Conservation (phyloP, 257 asterid species). For the Solanum medicagineum region DNA sequence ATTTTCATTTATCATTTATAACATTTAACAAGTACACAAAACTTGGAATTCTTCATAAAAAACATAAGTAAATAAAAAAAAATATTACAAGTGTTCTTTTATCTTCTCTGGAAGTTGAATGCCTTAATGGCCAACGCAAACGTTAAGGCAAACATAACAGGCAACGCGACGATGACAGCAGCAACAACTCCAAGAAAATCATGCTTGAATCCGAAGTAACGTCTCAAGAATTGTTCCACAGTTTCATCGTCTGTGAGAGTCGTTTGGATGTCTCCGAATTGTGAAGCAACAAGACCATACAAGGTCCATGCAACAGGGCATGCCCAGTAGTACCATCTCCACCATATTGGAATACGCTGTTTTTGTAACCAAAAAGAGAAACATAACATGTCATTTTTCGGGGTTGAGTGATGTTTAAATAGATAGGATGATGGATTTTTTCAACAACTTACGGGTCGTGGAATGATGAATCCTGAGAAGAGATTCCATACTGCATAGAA, state of each 20-base stretch:
- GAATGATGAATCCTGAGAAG: not conserved
- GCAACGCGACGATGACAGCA: not conserved
- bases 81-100: not conserved
- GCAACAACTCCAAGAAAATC: not conserved
- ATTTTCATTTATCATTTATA: not conserved
- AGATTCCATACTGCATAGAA: not conserved
- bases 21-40: not conserved
- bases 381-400: not conserved
- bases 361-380: not conserved
- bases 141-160: not conserved
- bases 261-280: slow-evolving; percentile 37
- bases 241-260: not conserved
- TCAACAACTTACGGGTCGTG: not conserved
- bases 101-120: not conserved
- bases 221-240: not conserved
- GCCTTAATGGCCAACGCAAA: not conserved
- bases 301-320: slow-evolving; percentile 52
- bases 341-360: slow-evolving; percentile 69
- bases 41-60: not conserved
- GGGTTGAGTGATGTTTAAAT: not conserved
- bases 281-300: slow-evolving; percentile 54
- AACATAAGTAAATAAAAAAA: not conserved
- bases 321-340: slow-evolving; percentile 86
- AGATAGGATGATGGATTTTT: not conserved
- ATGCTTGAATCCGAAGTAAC: not conserved